phyloP scores from a whole-genome alignment of 1,284 basidiomycete species.

The Leccinum subspadiceum region DNA sequence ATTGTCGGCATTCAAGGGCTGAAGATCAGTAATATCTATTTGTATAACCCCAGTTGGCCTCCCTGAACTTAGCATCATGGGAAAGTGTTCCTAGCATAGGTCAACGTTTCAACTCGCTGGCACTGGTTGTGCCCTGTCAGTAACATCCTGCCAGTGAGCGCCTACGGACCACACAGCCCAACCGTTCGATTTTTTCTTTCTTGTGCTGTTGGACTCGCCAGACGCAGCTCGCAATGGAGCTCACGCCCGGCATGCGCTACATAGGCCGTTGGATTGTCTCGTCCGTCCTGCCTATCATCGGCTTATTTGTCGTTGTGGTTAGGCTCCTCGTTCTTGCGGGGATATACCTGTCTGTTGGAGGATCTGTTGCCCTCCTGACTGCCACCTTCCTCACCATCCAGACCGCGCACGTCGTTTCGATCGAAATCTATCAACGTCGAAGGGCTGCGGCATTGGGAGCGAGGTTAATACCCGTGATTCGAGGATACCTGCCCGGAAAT shows the following conservation, averaged over 20 bases:
- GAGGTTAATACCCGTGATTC: slow-evolving; percentile 20
- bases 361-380: slow-evolving; percentile 7
- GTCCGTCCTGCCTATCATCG: slow-evolving; percentile 11
- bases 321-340: slow-evolving; percentile 10
- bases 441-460: slow-evolving; percentile 23
- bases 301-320: slow-evolving; percentile 13
- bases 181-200: neutral
- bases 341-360: slow-evolving; percentile 11
- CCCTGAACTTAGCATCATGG: neutral
- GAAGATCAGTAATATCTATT: neutral
- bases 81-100: neutral
- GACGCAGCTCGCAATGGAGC: slow-evolving; percentile 13
- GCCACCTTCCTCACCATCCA: slow-evolving; percentile 3
- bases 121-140: neutral
- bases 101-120: neutral
- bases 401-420: slow-evolving; percentile 3
- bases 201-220: neutral
- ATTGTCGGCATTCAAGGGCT: neutral
- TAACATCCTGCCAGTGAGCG: neutral
- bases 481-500: slow-evolving; percentile 27
- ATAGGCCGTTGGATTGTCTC: slow-evolving; percentile 14
- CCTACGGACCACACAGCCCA: neutral
- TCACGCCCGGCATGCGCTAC: slow-evolving; percentile 27
- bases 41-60: neutral
- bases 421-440: slow-evolving; percentile 14